These are phyloP conservation scores for Henningerozyma blattae DNA, from an alignment of 805 yeast species.

Conservation along the genomic window DNA sequence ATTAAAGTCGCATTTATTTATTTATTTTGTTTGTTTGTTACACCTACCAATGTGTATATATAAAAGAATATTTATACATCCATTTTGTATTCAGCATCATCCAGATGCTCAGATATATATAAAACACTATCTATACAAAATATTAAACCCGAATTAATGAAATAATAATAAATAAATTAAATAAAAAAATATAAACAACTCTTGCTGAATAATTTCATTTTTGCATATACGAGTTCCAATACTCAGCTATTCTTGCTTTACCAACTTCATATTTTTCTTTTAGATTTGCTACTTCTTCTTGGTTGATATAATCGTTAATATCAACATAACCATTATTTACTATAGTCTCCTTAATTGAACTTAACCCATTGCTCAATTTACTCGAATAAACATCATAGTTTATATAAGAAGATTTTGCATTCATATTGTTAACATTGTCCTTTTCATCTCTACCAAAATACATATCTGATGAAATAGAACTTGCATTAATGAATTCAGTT, in stretches of 20 bases:
- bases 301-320: constrained; percentile 57
- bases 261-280: constrained; percentile 92
- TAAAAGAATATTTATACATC: too few species aligned
- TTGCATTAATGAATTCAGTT: constrained; percentile 73
- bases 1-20: too few species aligned
- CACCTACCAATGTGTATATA: too few species aligned
- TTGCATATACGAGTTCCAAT: constrained; percentile 74
- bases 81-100: too few species aligned
- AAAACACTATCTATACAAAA: too few species aligned
- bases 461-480: constrained; percentile 80
- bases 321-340: constrained; percentile 42
- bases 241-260: constrained; percentile 76
- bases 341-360: constrained; percentile 7
- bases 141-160: too few species aligned
- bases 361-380: background rate
- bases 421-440: constrained; percentile 28
- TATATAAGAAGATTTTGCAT: constrained; percentile 6
- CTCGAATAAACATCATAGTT: background rate
- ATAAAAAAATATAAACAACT: too few species aligned
- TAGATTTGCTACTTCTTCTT: constrained; percentile 77
- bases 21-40: too few species aligned
- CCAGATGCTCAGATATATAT: too few species aligned
- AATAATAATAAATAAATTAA: too few species aligned
- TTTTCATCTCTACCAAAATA: constrained; percentile 88
- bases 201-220: constrained; percentile 15